Percentiles rank a stretch among this genome's conserved stretches.
phyloP scores from a whole-genome alignment of 2,329 filamentous ascomycete genomes.

The Neobulgaria alba region DNA sequence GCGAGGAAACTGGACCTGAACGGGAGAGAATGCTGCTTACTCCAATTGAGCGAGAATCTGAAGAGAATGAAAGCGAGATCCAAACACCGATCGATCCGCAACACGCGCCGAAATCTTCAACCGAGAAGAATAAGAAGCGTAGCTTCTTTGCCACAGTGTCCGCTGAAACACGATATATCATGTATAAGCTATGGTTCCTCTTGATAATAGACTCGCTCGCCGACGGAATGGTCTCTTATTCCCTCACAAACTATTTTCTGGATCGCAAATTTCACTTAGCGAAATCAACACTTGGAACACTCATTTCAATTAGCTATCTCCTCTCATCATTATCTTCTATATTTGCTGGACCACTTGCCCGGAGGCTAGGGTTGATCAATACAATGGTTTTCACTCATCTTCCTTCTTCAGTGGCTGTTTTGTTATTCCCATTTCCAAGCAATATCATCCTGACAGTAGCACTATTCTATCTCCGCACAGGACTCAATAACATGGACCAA shows the following conservation, averaged over 20 bases:
- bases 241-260: slow-evolving; percentile 50
- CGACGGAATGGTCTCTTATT: slow-evolving; percentile 55
- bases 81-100: not conserved
- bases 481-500: slow-evolving; percentile 59
- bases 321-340: slow-evolving; percentile 45
- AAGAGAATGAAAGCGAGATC: slow-evolving; percentile 4
- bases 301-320: slow-evolving; percentile 46
- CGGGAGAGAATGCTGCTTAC: slow-evolving; percentile 11
- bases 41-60: slow-evolving; percentile 1
- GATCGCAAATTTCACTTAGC: slow-evolving; percentile 45
- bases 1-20: slow-evolving; percentile 13
- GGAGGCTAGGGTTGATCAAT: slow-evolving; percentile 50
- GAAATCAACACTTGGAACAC: slow-evolving; percentile 51
- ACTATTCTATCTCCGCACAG: slow-evolving; percentile 52
- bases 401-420: slow-evolving; percentile 49
- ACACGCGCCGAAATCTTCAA: not conserved
- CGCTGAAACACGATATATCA: slow-evolving; percentile 44
- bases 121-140: slow-evolving; percentile 6
- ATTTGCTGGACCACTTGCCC: slow-evolving; percentile 40
- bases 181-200: slow-evolving; percentile 58
- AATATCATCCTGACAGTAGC: slow-evolving; percentile 50
- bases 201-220: slow-evolving; percentile 56
- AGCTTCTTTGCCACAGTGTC: slow-evolving; percentile 48
- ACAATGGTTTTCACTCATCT: slow-evolving; percentile 71
- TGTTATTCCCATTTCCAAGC: slow-evolving; percentile 36